Evolutionary conservation across 768 basidiomycete genomes (phyloP), one percentile per base, ranked within the genome.

Genomic region (Amanita phalloides): DNA sequence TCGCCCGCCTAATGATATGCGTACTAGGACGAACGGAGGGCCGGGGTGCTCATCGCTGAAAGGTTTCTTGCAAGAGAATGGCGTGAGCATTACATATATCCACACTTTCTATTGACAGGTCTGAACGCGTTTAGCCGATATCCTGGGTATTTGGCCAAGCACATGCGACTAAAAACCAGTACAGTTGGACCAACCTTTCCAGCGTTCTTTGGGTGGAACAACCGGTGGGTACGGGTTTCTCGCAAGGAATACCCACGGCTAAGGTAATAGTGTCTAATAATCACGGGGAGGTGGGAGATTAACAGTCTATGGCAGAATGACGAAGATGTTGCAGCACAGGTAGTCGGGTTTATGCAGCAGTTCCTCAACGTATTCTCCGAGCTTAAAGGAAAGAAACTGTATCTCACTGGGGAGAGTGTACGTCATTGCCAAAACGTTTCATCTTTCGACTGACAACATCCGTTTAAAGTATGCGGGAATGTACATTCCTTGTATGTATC

Each of bases 1-100:
- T 32, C 9, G 0, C 30, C 10, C 30, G 10, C 10, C 30, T 32
- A 11, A 32, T 32, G 10, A 32, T 32, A 32, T 32, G 10, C 10
- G 30, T 11, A 3, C 10, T 32, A 32, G 30, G 30, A 32, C 30
- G 30, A 32, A 32, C 56, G 67, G 25, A 26, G 45, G 20, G 3
- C 28, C 8, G 5, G 20, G 20, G 5, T 21, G 86, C 58, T 86
- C 83, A 11, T 83, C 84, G 2, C 67, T 87, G 0, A 78, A 84
- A 60, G 86, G 84, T 14, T 62, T 82, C 26, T 61, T 87, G 2
- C 81, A 87, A 61, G 86, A 87, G 60, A 86, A 86, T 55, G 86
- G 86, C 13, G 84, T 84, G 57, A 47, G 78, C 63, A 42, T 39
- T n/a, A n/a, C n/a, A n/a, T 14, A 14, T 6, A 37, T 37, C 7